phyloP scores from a whole-genome alignment of 805 yeast genomes.

The Metschnikowia bowlesiae region DNA sequence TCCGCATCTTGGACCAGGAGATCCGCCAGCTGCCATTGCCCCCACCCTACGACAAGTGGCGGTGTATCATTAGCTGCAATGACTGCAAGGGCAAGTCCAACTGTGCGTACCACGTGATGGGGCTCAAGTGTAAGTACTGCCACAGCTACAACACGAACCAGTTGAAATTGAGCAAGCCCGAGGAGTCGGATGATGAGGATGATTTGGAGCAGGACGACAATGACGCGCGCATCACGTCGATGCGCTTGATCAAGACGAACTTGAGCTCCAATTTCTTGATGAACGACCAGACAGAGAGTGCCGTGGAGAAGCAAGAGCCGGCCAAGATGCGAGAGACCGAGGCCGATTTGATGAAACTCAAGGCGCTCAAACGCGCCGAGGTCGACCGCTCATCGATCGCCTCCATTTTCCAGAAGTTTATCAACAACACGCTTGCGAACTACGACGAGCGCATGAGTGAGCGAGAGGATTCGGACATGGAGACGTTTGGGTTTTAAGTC shows the following conservation, averaged over 20 bases:
- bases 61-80: constrained; percentile 70
- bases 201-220: constrained; percentile 12
- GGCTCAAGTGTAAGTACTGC: constrained; percentile 84
- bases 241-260: constrained; percentile 33
- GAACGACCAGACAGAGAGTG: constrained; percentile 16
- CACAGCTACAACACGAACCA: constrained; percentile 83
- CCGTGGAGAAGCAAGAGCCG: no score
- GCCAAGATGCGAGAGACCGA: constrained; percentile 22
- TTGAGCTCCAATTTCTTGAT: constrained; percentile 36
- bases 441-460: background rate
- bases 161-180: constrained; percentile 63
- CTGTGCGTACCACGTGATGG: constrained; percentile 75
- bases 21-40: constrained; percentile 75
- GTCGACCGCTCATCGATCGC: constrained; percentile 32
- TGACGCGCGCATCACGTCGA: constrained; percentile 17
- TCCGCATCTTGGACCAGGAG: constrained; percentile 81
- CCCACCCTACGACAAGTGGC: constrained; percentile 71
- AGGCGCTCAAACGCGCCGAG: constrained; percentile 19
- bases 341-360: constrained; percentile 24
- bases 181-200: constrained; percentile 49
- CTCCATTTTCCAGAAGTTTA: constrained; percentile 35
- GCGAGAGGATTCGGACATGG: constrained; percentile 3
- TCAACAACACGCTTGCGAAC: constrained; percentile 24
- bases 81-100: constrained; percentile 84
- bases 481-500: constrained; percentile 2